phyloP scores from a whole-genome alignment of 1,284 basidiomycete genomes.

The Ceratobasidium papillatum region DNA sequence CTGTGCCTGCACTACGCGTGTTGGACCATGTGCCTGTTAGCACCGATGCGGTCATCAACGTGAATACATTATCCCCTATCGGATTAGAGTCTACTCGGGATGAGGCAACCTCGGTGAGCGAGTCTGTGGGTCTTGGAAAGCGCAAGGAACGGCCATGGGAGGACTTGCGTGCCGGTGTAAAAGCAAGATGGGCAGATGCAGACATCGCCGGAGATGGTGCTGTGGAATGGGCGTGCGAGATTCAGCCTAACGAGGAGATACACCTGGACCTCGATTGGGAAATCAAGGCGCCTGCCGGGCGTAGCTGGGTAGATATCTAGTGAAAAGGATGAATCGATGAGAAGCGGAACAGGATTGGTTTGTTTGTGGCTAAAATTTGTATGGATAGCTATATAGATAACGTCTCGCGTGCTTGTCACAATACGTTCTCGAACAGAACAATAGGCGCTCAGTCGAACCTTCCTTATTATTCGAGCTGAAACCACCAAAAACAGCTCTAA shows the following conservation, averaged over 20 bases:
- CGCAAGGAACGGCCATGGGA: slow-evolving; percentile 15
- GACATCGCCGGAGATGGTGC: slow-evolving; percentile 44
- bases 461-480: not conserved
- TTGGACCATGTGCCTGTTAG: slow-evolving; percentile 47
- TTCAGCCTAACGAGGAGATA: slow-evolving; percentile 41
- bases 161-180: slow-evolving; percentile 33
- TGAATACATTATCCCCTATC: slow-evolving; percentile 44
- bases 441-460: too few relatives aligned
- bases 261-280: slow-evolving; percentile 46
- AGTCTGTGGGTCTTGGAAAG: slow-evolving; percentile 19
- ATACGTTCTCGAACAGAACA: too few relatives aligned
- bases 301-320: slow-evolving; percentile 41
- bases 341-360: too few relatives aligned
- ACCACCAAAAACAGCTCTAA: not conserved
- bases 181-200: slow-evolving; percentile 29
- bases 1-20: slow-evolving; percentile 42
- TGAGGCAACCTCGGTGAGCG: slow-evolving; percentile 11
- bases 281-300: slow-evolving; percentile 44
- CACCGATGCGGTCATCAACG: slow-evolving; percentile 46
- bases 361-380: too few relatives aligned
- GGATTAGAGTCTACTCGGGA: slow-evolving; percentile 17
- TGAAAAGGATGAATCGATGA: too few relatives aligned
- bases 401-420: too few relatives aligned
- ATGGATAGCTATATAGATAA: too few relatives aligned
- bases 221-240: slow-evolving; percentile 46